Conservation (phyloP, 805 yeast genomes). For the Candida nitratophila region DNA sequence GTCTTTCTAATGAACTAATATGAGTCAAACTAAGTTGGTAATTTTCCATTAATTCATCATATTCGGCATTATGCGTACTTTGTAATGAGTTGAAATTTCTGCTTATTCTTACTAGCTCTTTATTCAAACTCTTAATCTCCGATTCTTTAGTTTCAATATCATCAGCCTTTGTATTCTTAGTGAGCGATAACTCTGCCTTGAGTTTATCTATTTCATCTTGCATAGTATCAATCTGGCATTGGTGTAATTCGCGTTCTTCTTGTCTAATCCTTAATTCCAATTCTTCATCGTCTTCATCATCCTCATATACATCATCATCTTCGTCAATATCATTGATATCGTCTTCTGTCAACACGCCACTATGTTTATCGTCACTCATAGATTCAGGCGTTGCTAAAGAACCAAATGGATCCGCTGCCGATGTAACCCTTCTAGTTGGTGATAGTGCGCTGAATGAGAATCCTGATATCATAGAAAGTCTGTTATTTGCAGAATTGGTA, state of each 20-base stretch:
- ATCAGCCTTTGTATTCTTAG: not conserved
- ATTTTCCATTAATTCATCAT: not conserved
- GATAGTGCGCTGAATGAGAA: slow-evolving; percentile 8
- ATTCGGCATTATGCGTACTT: not conserved
- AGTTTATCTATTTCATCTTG: not conserved
- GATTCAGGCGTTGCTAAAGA: slow-evolving; percentile 5
- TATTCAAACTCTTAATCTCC: not conserved
- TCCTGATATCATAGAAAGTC: slow-evolving; percentile 19
- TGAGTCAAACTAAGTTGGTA: not conserved
- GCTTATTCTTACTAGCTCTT: not conserved
- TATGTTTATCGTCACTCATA: not conserved
- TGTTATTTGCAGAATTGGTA: not conserved
- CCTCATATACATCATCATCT: slow-evolving; percentile 7
- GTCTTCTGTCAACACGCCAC: not conserved
- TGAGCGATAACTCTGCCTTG: not conserved
- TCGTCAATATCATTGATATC: slow-evolving; percentile 1
- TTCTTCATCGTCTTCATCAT: slow-evolving; percentile 7
- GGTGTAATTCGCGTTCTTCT: slow-evolving; percentile 1
- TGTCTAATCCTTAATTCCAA: slow-evolving; percentile 1
- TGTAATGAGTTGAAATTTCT: not conserved
- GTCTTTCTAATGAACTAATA: not conserved
- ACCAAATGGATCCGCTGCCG: not conserved
- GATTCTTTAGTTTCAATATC: not conserved
- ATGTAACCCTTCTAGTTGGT: not conserved
- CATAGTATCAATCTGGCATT: not conserved